Base-by-base conservation (phyloP, 2,329 filamentous ascomycete genomes). In the Fusarium heterosporum region DNA sequence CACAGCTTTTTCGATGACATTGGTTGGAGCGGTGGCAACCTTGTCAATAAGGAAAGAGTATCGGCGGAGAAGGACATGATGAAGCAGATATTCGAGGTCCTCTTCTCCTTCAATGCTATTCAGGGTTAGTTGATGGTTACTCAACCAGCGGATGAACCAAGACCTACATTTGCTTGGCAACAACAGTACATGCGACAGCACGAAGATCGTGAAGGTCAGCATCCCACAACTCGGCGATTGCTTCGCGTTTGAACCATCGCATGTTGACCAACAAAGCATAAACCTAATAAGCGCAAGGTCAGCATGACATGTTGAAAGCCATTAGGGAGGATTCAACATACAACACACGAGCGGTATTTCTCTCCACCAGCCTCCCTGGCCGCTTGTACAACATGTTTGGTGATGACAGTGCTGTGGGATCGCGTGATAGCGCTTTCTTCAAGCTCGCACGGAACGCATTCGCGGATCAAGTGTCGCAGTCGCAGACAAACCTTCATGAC, bases 1-100 rank as follows among this genome's bases (percentile, higher is more conserved):
- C 34, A 98, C 93, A 0, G 96, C 93, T 73, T 93, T 92, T 78
- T 99, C 96, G 60, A 99, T 89, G 22, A 93, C 96, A 74, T 98
- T 99, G 65, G 90, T 85, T 0, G 95, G 92, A 2, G 85, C 81
- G 1, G 93, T 93, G 40, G 90, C 83, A 66, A 90, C 83, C 40
- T 88, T 89, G 66, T 95, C 86, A 39, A 91, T 78, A 9, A 97
- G 76, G 71, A 95, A 90, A 4, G 93, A 93, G 80, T 97, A 99
- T 28, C 95, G 89, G 77, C 93, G 95, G 34, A 99, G 88, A 16
- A 99, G 84, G 4, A 97, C 82, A 14, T 91, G 85, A 70, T 95
- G 90, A 71, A 97, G 83, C 4, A 99, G 84, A 74, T 93, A 96
- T 32, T 87, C 80, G 61, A 88, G 83, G 72, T 98, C 87, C 36